Base-by-base conservation (phyloP, 225 moss, liverwort and hornwort species). In the Anthoceros angustus region DNA sequence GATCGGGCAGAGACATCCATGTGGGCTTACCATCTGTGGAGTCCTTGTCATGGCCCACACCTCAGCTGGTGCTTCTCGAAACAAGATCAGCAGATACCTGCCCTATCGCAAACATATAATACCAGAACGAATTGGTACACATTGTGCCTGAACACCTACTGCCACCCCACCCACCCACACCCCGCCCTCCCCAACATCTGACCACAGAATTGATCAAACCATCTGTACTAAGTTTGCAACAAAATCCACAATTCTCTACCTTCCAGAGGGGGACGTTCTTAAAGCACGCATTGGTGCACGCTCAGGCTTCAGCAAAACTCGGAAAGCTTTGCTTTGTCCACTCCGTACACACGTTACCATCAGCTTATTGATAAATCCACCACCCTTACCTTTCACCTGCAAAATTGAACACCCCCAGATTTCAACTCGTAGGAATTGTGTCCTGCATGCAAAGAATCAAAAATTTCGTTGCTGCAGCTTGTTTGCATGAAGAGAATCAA, bases 331-430 rank as follows among this genome's bases (percentile, higher is more conserved):
- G 74, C 79, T 87, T 67, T 89, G 92, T 70, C 98, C 98, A 72
- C 92, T 89, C 61, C 98, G 82, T 65, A 89, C 84, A 77, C 92
- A 98, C 39, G 86, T 98, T 41, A 89, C 78, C 45, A 82, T 87
- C 40, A 98, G 76, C 65, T 80, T 87, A 74, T 92, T 98, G 72
- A 84, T 72, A 83, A 87, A 98, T 32, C 98, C 98, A 60, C 87
- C 98, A 67, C 92, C 98, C 80, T 92, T 98, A 64, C 98, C 98
- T 76, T 98, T 98, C 69, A 89, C 95, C 95, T 98, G 68, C 42
- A 42, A 43, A 75, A 67, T n/a, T 40, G 49, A 62, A 63, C 39
- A 64, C 32, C 62, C 45, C 66, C 6, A 5, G 39, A 48, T n/a
- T 50, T 32, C 14, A 16, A 21, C 24, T 5, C 23, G 20, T 61